phyloP scores from a whole-genome alignment of 23 red algal genomes.

The Agarophyton chilense region DNA sequence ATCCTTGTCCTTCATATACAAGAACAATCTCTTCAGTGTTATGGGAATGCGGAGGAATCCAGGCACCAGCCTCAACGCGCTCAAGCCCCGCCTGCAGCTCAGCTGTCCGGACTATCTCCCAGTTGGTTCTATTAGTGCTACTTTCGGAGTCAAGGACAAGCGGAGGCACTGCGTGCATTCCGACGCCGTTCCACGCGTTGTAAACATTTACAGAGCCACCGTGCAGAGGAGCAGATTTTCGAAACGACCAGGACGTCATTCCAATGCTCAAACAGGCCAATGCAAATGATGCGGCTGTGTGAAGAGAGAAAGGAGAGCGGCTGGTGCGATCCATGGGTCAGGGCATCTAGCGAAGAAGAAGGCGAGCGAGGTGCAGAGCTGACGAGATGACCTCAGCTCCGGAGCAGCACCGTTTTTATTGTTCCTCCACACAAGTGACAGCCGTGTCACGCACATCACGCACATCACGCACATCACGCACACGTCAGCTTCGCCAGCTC shows the following conservation, averaged over 20 bases:
- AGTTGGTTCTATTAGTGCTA: conserved; percentile 36
- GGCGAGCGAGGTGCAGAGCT: neutral
- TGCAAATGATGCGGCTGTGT: neutral
- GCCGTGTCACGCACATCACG: neutral
- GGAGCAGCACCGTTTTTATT: neutral
- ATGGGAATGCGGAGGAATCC: conserved; percentile 49
- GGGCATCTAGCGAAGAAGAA: no score
- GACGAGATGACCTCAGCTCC: no score
- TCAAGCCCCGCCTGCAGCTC: conserved; percentile 40
- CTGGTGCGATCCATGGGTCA: neutral
- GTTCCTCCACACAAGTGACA: neutral
- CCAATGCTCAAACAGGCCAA: neutral
- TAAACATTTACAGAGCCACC: neutral
- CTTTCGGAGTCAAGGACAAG: conserved; percentile 13
- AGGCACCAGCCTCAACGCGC: conserved; percentile 25
- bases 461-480: neutral
- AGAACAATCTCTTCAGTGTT: conserved; percentile 42
- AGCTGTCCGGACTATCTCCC: neutral
- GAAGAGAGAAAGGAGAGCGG: neutral
- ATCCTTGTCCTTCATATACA: neutral
- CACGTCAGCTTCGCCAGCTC: conserved; percentile 52
- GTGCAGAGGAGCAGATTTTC: neutral
- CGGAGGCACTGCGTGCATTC: neutral
- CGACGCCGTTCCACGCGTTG: neutral
- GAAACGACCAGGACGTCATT: neutral